Evolutionary conservation across 2,329 filamentous ascomycete genomes (phyloP).

Genomic region (Hymenoscyphus repandus): DNA sequence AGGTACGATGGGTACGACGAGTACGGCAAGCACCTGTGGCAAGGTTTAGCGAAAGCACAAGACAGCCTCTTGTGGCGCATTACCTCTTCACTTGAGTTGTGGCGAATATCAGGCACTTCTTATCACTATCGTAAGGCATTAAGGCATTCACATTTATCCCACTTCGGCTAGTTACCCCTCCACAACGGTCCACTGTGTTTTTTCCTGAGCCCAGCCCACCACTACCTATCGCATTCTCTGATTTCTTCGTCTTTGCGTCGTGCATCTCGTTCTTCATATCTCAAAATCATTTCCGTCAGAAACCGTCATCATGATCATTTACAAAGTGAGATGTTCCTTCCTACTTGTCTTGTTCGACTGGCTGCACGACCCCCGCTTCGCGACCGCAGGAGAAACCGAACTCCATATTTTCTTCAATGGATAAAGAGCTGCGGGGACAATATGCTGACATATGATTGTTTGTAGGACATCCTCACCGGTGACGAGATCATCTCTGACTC

Average conservation of each 20-base stretch:
- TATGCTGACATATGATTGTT: conserved; percentile 9
- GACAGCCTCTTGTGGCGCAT: too few relatives aligned
- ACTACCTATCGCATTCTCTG: conserved; percentile 3
- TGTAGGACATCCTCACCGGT: conserved; percentile 77
- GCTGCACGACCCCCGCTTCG: conserved; percentile 5
- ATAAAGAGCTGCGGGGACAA: conserved; percentile 2
- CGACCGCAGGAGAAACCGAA: neutral
- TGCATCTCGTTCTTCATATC: conserved; percentile 6
- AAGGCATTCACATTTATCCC: neutral
- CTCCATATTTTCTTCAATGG: neutral
- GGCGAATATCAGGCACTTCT: too few relatives aligned
- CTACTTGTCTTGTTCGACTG: neutral
- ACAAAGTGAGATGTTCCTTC: conserved; percentile 40
- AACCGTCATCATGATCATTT: conserved; percentile 49
- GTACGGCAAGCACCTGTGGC: too few relatives aligned
- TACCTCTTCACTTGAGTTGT: too few relatives aligned
- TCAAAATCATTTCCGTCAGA: neutral
- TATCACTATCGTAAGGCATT: conserved; percentile 2
- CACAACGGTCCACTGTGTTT: conserved; percentile 7
- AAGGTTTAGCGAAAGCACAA: too few relatives aligned
- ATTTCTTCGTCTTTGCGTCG: conserved; percentile 4
- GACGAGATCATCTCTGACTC: conserved; percentile 98
- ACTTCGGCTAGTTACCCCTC: conserved; percentile 8
- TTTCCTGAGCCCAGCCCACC: conserved; percentile 19
- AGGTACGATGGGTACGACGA: too few relatives aligned